Evolutionary conservation across 345 rosid species (phyloP).

Genomic region (Aurinia saxatilis): DNA sequence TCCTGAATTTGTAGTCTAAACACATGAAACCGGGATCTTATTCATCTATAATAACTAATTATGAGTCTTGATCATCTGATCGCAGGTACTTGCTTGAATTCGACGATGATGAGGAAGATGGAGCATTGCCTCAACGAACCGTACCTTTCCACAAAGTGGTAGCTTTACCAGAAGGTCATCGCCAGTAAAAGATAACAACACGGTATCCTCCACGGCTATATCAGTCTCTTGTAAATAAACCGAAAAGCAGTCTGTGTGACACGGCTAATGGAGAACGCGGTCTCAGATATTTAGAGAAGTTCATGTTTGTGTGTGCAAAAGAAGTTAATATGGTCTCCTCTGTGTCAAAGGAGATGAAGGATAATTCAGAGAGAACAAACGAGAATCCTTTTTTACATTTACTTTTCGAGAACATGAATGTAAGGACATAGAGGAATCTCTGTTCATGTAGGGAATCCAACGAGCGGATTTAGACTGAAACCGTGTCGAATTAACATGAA

Average conservation of each 20-base stretch:
- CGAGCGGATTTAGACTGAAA: no score
- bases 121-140: conserved; percentile 59
- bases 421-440: no score
- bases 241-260: background rate
- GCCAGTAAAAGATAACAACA: conserved; percentile 35
- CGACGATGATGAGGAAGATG: conserved; percentile 77
- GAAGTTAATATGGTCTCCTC: no score
- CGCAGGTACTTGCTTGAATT: conserved; percentile 77
- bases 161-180: conserved; percentile 57
- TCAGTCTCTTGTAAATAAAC: conserved; percentile 5
- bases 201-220: background rate
- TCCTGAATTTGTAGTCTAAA: background rate
- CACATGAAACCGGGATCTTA: background rate
- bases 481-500: no score
- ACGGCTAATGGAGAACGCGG: background rate
- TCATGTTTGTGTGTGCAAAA: background rate
- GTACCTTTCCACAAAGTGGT: conserved; percentile 66
- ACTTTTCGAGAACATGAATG: no score
- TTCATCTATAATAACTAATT: background rate
- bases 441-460: no score
- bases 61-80: background rate
- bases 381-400: no score
- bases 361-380: no score
- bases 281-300: background rate
- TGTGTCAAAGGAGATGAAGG: no score